Evolutionary conservation across 257 asterid species (phyloP), one percentile per base, ranked within the genome.

Genomic region (Fraxinus cuspidata): DNA sequence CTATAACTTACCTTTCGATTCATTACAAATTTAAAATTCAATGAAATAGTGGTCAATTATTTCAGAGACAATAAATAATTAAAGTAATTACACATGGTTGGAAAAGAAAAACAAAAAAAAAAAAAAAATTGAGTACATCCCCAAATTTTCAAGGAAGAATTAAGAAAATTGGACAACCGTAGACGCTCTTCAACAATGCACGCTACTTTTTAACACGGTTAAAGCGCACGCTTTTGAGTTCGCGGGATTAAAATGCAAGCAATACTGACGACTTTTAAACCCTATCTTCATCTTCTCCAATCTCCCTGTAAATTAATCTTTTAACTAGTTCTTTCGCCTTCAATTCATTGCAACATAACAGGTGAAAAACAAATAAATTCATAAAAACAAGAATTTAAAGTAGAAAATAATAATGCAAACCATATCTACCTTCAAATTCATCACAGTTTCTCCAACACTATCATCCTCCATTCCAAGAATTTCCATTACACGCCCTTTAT

Each of bases 241-340:
- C 21, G n/a, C 27, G 21, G 8, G 64, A 5, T 3, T 0, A 5
- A 1, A 53, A 53, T 16, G 63, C 23, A 18, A 4, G 63, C 8
- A 0, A 40, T 42, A 13, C 25, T 18, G 10, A 60, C 31, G 32
- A 8, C 32, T 16, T 67, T 28, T 4, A 31, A 67, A 29, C 86
- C 88, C 87, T 87, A 87, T 87, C 88, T 80, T 80, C 84, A 58
- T 58, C 13, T 7, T 82, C 87, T 73, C 76, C 85, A 75, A 27
- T 74, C 13, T 31, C 49, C 1, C 11, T 34, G 86, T 70, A 73
- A 72, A 18, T 77, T 53, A 6, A 47, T 7, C 70, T 35, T 40
- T 25, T 64, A 70, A 29, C 70, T 11, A 27, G 51, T 35, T 74
- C 65, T 37, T 37, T 3, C 35, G 37, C 35, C 67, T 60, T 44